phyloP scores from a whole-genome alignment of 202 grass and related monocot genomes.

The Zoysia matrella region DNA sequence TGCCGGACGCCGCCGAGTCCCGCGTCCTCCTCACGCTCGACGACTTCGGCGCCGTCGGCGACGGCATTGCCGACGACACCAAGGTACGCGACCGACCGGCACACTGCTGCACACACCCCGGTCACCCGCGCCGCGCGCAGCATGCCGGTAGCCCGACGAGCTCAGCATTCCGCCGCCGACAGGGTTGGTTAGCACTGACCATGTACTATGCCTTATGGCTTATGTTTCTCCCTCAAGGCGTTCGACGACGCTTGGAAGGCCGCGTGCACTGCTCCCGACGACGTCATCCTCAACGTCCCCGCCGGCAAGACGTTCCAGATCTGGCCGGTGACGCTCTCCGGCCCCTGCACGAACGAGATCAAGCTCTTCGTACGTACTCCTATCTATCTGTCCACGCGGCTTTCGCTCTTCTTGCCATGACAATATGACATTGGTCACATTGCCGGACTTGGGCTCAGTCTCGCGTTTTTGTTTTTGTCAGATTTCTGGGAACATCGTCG shows the following conservation, averaged over 20 bases:
- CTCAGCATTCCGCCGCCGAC: no score
- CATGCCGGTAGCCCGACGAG: not conserved
- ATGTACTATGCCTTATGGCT: no score
- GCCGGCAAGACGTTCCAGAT: slow-evolving; percentile 57
- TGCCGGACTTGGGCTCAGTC: not conserved
- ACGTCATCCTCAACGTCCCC: slow-evolving; percentile 50
- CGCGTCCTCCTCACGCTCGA: slow-evolving; percentile 35
- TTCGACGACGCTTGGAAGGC: slow-evolving; percentile 53
- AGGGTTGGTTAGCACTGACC: not conserved
- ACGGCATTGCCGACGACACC: slow-evolving; percentile 46
- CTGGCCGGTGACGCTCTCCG: slow-evolving; percentile 54
- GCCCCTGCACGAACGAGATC: slow-evolving; percentile 47
- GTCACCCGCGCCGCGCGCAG: not conserved
- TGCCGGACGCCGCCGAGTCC: not conserved
- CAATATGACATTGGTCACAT: no score
- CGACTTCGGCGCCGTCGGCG: no score
- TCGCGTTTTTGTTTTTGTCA: not conserved
- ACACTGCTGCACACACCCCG: not conserved
- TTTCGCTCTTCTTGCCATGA: no score
- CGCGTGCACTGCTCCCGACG: slow-evolving; percentile 37
- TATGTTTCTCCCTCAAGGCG: slow-evolving; percentile 34
- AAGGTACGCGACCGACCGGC: slow-evolving; percentile 27
- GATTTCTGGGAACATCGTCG: slow-evolving; percentile 65
- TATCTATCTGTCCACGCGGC: not conserved
- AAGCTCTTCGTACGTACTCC: slow-evolving; percentile 35